These are phyloP conservation scores for Polygonum maritimum DNA, from an alignment of 148 eudicot species.

Conservation along the genomic window DNA sequence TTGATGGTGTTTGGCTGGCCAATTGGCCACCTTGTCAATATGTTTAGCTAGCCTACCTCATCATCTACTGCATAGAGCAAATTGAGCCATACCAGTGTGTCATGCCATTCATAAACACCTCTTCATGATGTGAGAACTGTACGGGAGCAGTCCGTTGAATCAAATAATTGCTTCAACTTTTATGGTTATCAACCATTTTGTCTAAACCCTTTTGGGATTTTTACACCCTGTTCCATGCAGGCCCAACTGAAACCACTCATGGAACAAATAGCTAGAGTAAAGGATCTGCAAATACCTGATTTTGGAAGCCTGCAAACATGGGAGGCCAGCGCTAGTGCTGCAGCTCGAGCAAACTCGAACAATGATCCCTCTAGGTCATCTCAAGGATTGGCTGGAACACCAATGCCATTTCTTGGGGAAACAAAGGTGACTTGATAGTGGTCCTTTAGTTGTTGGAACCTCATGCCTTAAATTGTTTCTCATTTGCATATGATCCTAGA, in stretches of 20 bases:
- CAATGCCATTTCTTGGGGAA: conserved; percentile 81
- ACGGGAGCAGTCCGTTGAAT: background rate
- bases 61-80: background rate
- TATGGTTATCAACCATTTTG: background rate
- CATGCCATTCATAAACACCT: background rate
- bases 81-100: background rate
- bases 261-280: conserved; percentile 73
- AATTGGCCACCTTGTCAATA: background rate
- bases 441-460: background rate
- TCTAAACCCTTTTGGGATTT: background rate
- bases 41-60: background rate
- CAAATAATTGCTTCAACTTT: background rate
- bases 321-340: conserved; percentile 75
- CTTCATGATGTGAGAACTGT: background rate
- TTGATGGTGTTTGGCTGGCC: background rate
- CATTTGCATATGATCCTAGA: background rate
- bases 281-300: conserved; percentile 78
- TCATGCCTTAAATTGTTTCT: background rate
- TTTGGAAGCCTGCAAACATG: conserved; percentile 82
- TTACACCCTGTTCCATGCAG: conserved; percentile 25
- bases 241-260: conserved; percentile 79
- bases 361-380: conserved; percentile 28
- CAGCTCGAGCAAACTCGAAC: conserved; percentile 43
- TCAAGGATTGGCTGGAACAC: conserved; percentile 63
- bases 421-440: conserved; percentile 46